Conservation (phyloP, 2,329 filamentous ascomycete species). For the Elsinoe australis region DNA sequence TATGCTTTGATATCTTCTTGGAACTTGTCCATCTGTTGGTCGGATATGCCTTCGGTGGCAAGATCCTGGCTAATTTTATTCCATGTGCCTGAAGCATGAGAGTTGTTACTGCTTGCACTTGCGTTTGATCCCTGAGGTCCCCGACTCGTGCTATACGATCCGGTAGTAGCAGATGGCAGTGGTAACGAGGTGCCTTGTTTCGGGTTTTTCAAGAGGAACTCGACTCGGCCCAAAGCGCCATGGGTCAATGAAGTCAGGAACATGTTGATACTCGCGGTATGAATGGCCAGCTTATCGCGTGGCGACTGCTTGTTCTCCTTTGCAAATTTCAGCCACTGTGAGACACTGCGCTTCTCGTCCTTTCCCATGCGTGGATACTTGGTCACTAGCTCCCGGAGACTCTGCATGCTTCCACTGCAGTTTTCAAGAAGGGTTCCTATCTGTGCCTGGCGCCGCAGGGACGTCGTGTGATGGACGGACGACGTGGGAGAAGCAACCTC, state of each 20-base stretch:
- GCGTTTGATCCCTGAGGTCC: too few relatives aligned
- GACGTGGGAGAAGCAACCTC: neutral
- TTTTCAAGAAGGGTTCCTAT: neutral
- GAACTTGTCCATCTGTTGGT: neutral
- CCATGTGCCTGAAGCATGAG: too few relatives aligned
- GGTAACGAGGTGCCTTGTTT: neutral
- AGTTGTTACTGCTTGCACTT: too few relatives aligned
- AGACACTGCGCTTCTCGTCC: neutral
- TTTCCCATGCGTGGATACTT: neutral
- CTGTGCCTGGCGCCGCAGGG: neutral
- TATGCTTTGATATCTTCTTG: slow-evolving; percentile 3
- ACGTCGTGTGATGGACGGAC: neutral
- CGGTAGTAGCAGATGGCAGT: too few relatives aligned
- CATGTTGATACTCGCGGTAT: neutral
- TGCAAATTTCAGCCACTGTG: neutral
- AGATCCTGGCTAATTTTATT: neutral
- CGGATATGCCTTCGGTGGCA: neutral
- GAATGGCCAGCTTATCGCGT: neutral
- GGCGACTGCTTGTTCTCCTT: neutral
- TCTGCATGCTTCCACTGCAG: neutral
- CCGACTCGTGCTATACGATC: too few relatives aligned
- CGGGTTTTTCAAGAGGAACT: neutral
- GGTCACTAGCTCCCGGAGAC: neutral
- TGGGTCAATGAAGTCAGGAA: neutral
- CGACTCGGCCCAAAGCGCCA: neutral